Evolutionary conservation across 306 rosid species (phyloP), one percentile per base, ranked within the genome.

Genomic region (Notholithocarpus densiflorus): DNA sequence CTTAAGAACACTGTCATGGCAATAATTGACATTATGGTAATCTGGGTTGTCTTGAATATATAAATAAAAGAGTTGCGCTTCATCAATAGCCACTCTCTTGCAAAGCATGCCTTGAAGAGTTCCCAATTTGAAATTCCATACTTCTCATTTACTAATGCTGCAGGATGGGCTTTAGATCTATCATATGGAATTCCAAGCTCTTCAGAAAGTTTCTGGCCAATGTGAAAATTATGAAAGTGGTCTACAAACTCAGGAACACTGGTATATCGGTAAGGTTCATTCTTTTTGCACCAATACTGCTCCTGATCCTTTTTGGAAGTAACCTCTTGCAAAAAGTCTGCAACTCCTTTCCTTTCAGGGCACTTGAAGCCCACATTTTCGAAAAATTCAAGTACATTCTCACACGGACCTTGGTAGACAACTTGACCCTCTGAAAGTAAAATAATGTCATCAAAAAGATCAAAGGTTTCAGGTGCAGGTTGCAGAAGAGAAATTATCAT

Each of bases 261-360:
- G 73, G 89, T 34, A 73, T 74, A 90, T 17, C 55, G 79, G 77
- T 92, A 87, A 34, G 93, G 89, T 73, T 84, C 82, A 76, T 83
- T 83, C 79, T 68, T 90, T 77, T 1, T 65, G 59, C 77, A 83
- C 93, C 93, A 92, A 81, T 92, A 92, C 71, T 92, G 92, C 31
- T 90, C 90, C 83, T 90, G 97, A 79, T 92, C 95, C 72, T 89
- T 92, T 82, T 75, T 83, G 59, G 95, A 92, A 73, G 94, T 89
- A 75, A 92, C 92, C 77, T 92, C 97, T 61, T 87, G 94, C 72
- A 92, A 80, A 55, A 92, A 92, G 77, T 90, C 95, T 12, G 97
- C 93, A 56, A 86, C 78, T 29, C 92, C 97, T 89, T 92, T 90
- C 72, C 97, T 86, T 48, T 84, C 89, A 0, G 97, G 94, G 79